Percentiles rank a stretch among this genome's conserved stretches.
Conservation (phyloP, 768 basidiomycete genomes). For the Boletellus emodensis region DNA sequence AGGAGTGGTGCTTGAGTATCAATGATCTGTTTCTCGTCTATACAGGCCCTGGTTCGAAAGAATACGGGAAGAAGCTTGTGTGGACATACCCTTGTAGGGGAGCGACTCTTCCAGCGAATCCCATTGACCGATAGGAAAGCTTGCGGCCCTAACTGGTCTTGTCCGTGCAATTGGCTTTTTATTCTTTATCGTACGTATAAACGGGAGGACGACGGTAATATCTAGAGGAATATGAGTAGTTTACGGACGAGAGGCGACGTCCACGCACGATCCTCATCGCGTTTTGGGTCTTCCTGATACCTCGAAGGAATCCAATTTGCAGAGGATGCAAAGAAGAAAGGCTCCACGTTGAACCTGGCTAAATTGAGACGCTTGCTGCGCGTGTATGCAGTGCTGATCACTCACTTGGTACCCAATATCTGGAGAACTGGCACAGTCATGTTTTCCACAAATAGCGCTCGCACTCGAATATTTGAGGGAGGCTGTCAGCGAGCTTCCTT, state of each 20-base stretch:
- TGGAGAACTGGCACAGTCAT: conserved; percentile 49
- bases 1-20: conserved; percentile 50
- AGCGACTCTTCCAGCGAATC: not conserved
- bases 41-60: not conserved
- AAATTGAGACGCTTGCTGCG: not conserved
- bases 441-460: conserved; percentile 50
- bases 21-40: conserved; percentile 34
- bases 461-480: conserved; percentile 38
- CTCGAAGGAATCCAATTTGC: conserved; percentile 66
- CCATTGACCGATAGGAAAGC: not conserved
- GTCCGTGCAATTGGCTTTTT: conserved; percentile 19
- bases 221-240: conserved; percentile 34
- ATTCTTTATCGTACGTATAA: conserved; percentile 41
- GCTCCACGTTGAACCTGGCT: conserved; percentile 51
- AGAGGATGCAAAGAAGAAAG: conserved; percentile 63
- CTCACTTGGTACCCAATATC: conserved; percentile 55
- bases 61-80: not conserved
- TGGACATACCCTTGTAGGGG: conserved; percentile 17
- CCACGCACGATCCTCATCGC: conserved; percentile 48
- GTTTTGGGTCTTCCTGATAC: conserved; percentile 49
- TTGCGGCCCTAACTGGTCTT: conserved; percentile 12
- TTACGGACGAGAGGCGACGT: conserved; percentile 23
- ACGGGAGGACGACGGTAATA: conserved; percentile 54
- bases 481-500: conserved; percentile 13
- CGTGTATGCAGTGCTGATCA: not conserved